These are phyloP conservation scores for Teratosphaeria epicoccoides DNA, from an alignment of 2,329 filamentous ascomycete species.

Conservation along the genomic window DNA sequence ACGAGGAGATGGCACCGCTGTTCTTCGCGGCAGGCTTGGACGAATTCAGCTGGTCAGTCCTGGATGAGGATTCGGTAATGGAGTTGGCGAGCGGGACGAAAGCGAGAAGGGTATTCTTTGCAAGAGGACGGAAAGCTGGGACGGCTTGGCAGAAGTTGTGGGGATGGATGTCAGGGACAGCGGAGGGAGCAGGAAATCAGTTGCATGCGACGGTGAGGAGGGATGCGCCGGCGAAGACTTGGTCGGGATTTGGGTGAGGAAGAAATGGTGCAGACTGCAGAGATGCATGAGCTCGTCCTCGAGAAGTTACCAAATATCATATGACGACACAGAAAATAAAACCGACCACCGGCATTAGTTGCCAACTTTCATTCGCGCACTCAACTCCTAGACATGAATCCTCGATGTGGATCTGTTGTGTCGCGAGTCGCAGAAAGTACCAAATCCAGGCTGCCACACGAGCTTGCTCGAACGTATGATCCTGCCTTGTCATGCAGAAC, in stretches of 20 bases:
- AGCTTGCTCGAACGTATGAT: too few relatives aligned
- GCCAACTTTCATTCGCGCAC: too few relatives aligned
- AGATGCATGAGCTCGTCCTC: too few relatives aligned
- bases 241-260: neutral
- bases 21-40: conserved; percentile 19
- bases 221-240: neutral
- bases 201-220: neutral
- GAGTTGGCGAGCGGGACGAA: conserved; percentile 16
- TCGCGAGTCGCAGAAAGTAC: too few relatives aligned
- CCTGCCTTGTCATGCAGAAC: too few relatives aligned
- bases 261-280: too few relatives aligned
- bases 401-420: too few relatives aligned
- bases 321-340: too few relatives aligned
- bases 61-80: conserved; percentile 20
- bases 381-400: too few relatives aligned
- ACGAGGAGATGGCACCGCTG: conserved; percentile 16
- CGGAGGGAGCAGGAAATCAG: neutral
- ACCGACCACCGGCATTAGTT: too few relatives aligned
- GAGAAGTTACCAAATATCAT: too few relatives aligned
- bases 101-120: conserved; percentile 23
- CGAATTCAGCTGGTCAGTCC: conserved; percentile 22
- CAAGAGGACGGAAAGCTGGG: conserved; percentile 17
- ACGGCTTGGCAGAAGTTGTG: neutral
- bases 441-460: too few relatives aligned
- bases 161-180: neutral